Evolutionary conservation across 1,284 basidiomycete species (phyloP).

Genomic region (Ustilago lituana): DNA sequence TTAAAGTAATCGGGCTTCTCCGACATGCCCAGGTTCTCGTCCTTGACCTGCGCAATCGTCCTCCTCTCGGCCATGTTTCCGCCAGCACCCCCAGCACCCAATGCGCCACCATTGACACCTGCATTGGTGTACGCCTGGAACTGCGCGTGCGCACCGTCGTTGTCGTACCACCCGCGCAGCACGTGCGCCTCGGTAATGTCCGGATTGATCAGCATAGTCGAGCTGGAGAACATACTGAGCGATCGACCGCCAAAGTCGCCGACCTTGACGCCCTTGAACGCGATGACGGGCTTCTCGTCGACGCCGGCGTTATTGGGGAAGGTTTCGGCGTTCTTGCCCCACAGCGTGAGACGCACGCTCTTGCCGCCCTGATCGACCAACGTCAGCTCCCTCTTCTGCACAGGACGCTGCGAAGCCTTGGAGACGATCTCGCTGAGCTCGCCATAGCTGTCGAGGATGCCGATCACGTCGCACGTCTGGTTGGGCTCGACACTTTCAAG

Average conservation of each 20-base stretch:
- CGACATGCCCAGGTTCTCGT: conserved; percentile 77
- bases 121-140: conserved; percentile 69
- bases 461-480: conserved; percentile 67
- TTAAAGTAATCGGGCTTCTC: conserved; percentile 85
- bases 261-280: conserved; percentile 94
- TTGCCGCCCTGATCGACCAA: conserved; percentile 86
- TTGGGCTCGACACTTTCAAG: conserved; percentile 64
- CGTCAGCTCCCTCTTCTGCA: conserved; percentile 69
- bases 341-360: conserved; percentile 86
- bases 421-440: conserved; percentile 63
- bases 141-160: conserved; percentile 52
- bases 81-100: conserved; percentile 66
- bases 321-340: conserved; percentile 93
- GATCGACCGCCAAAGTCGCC: conserved; percentile 86
- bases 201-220: conserved; percentile 74
- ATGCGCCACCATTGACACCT: conserved; percentile 37
- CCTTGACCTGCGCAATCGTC: conserved; percentile 83
- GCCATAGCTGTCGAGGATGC: conserved; percentile 59
- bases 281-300: conserved; percentile 69
- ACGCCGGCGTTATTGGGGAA: conserved; percentile 70
- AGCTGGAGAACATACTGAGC: conserved; percentile 78
- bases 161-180: conserved; percentile 84
- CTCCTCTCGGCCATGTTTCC: conserved; percentile 69
- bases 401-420: conserved; percentile 64
- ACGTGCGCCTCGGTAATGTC: conserved; percentile 86